Evolutionary conservation across 176 grass and related monocot species (phyloP).

Genomic region (Bothriochloa decipiens): DNA sequence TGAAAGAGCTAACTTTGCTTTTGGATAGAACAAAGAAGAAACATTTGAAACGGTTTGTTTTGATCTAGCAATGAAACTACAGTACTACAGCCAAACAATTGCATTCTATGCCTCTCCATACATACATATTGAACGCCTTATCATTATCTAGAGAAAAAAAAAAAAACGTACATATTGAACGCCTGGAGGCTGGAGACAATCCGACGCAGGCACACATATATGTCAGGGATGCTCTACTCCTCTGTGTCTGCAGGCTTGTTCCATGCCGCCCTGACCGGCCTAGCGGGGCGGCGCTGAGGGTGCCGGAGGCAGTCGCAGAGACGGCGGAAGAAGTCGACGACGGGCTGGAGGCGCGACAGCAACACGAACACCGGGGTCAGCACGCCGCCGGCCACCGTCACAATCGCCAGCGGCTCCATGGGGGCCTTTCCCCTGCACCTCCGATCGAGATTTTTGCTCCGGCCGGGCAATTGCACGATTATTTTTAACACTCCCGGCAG

Average conservation of each 20-base stretch:
- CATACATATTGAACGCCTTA: neutral
- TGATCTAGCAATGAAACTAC: no score
- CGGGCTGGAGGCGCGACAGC: slow-evolving; percentile 36
- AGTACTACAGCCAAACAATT: no score
- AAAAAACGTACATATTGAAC: neutral
- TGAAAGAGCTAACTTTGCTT: neutral
- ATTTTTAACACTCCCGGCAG: neutral
- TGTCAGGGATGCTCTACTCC: neutral
- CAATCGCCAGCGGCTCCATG: slow-evolving; percentile 51
- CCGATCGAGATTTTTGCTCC: neutral
- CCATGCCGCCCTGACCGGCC: slow-evolving; percentile 40
- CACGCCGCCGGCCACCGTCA: slow-evolving; percentile 49
- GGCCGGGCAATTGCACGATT: neutral
- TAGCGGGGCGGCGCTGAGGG: slow-evolving; percentile 30
- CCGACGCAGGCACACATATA: no score
- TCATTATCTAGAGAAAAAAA: no score
- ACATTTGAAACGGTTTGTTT: neutral
- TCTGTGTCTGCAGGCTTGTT: slow-evolving; percentile 1
- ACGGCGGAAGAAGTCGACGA: slow-evolving; percentile 28
- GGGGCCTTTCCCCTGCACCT: neutral
- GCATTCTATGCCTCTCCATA: neutral
- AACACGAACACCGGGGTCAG: slow-evolving; percentile 40
- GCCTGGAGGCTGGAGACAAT: neutral
- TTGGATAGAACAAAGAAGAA: neutral
- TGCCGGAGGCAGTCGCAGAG: slow-evolving; percentile 42